Percentiles rank a stretch among this genome's conserved stretches.
These are phyloP conservation scores for Rhodotorula sp. DNA, from an alignment of 1,284 basidiomycete species.

Conservation along the genomic window DNA sequence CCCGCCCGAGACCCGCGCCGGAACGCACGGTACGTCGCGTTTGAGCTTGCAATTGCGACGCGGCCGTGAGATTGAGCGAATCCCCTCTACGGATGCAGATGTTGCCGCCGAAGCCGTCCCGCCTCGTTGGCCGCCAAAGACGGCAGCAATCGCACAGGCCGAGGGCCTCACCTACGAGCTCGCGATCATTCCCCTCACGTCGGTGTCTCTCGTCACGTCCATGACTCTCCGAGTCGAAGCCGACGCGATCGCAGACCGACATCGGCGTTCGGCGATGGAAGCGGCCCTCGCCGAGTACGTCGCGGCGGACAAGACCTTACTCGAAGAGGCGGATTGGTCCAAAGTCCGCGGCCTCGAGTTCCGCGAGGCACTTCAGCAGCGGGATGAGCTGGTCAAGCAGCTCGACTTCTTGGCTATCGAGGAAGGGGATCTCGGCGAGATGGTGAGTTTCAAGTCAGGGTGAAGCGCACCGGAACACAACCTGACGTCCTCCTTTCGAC, in stretches of 20 bases:
- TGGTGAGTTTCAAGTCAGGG: conserved; percentile 55
- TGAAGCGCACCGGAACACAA: too few species aligned
- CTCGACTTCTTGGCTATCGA: conserved; percentile 33
- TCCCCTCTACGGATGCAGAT: conserved; percentile 54
- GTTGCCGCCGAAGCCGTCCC: conserved; percentile 60
- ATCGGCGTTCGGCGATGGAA: conserved; percentile 49
- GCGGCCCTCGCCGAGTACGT: conserved; percentile 63
- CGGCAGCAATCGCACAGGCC: conserved; percentile 39
- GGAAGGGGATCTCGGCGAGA: conserved; percentile 60
- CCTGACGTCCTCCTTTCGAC: too few species aligned
- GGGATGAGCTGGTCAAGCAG: conserved; percentile 57
- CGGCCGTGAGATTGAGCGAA: neutral
- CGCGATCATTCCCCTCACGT: conserved; percentile 65
- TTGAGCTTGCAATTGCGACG: neutral
- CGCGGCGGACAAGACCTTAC: neutral
- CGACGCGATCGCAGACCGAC: conserved; percentile 63
- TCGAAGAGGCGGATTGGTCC: conserved; percentile 64
- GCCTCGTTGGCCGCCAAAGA: conserved; percentile 54
- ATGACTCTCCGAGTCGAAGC: conserved; percentile 71
- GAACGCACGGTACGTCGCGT: conserved; percentile 56
- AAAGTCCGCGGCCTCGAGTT: conserved; percentile 84
- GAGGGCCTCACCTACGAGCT: conserved; percentile 69
- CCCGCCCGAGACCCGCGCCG: conserved; percentile 45
- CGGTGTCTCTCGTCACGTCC: conserved; percentile 73
- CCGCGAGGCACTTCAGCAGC: conserved; percentile 71